These are phyloP conservation scores for Nicotiana noctiflora DNA, from an alignment of 257 asterid species.

Conservation along the genomic window DNA sequence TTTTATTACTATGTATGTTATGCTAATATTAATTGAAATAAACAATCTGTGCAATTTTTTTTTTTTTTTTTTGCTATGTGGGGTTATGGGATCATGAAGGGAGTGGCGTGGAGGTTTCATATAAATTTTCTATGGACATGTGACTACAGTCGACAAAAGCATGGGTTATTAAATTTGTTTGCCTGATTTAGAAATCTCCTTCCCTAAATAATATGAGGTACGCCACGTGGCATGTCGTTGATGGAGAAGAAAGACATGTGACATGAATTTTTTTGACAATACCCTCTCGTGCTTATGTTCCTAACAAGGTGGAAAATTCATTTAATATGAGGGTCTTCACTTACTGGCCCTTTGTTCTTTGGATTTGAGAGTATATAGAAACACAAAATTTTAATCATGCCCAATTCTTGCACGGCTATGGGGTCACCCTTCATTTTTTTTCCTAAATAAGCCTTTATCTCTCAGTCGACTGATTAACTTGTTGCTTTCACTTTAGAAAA, in stretches of 20 bases:
- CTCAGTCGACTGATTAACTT: not conserved
- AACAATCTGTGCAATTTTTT: too few relatives aligned
- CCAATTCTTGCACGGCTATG: not conserved
- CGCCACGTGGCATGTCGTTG: slow-evolving; percentile 49
- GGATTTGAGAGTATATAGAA: not conserved
- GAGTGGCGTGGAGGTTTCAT: not conserved
- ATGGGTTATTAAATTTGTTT: slow-evolving; percentile 33
- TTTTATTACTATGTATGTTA: too few relatives aligned
- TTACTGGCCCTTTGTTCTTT: not conserved
- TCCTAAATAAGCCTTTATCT: too few relatives aligned
- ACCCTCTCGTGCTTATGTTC: slow-evolving; percentile 70
- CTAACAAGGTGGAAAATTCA: slow-evolving; percentile 34
- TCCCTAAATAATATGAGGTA: slow-evolving; percentile 26
- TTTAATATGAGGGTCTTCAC: not conserved
- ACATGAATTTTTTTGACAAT: slow-evolving; percentile 38
- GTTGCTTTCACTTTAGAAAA: too few relatives aligned
- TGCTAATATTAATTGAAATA: too few relatives aligned
- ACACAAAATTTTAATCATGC: not conserved
- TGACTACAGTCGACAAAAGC: slow-evolving; percentile 47
- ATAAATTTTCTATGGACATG: slow-evolving; percentile 19
- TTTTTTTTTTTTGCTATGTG: not conserved
- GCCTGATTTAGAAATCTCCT: slow-evolving; percentile 33
- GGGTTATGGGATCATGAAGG: slow-evolving; percentile 14
- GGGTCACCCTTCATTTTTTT: not conserved
- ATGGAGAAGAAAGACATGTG: slow-evolving; percentile 54